Conservation (phyloP, 2,329 filamentous ascomycete genomes). For the Aspergillus vadensis region DNA sequence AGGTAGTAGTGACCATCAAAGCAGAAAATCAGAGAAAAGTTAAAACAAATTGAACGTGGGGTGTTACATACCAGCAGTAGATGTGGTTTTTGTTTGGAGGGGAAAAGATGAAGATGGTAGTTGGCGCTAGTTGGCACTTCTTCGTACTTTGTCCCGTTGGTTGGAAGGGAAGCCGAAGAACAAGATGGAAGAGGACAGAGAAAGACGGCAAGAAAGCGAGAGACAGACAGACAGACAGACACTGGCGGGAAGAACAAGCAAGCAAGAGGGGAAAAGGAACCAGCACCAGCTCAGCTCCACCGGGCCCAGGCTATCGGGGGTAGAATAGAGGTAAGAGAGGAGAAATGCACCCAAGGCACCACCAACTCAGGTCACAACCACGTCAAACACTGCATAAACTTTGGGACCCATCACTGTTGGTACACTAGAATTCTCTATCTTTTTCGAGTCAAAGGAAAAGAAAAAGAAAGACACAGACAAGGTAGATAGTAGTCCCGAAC, state of each 20-base stretch:
- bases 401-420: too few relatives aligned
- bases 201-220: neutral
- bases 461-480: too few relatives aligned
- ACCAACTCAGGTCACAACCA: neutral
- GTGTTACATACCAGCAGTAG: neutral
- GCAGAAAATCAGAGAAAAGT: neutral
- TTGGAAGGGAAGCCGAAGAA: too few relatives aligned
- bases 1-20: too few relatives aligned
- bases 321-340: too few relatives aligned
- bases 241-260: neutral
- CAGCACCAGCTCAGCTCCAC: slow-evolving; percentile 6
- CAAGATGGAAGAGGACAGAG: neutral
- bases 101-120: neutral
- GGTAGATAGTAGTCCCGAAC: too few relatives aligned
- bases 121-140: neutral
- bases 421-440: too few relatives aligned
- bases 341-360: too few relatives aligned
- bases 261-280: neutral
- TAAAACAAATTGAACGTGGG: neutral
- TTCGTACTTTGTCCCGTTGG: too few relatives aligned
- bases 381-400: neutral
- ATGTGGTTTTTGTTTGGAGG: too few relatives aligned
- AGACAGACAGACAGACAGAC: neutral
- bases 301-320: slow-evolving; percentile 2
- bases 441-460: too few relatives aligned